Evolutionary conservation across 176 grass and related monocot species (phyloP), one percentile per base, ranked within the genome.

Genomic region (Secale cereale): DNA sequence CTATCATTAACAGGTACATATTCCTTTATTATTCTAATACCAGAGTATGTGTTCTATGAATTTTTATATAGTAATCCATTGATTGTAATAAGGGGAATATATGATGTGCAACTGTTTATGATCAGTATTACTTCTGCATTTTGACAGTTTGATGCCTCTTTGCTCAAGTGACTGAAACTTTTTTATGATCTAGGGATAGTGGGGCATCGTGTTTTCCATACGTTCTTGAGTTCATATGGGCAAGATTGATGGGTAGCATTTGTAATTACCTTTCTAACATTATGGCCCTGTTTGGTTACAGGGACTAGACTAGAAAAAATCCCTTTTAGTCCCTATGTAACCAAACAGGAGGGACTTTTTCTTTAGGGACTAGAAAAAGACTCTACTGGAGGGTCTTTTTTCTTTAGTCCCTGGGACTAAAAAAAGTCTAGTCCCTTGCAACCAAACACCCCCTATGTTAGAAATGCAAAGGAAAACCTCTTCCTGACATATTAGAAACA

Each of bases 1-100:
- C 78, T 92, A 81, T 87, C 63, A 74, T 61, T 96, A 83, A 94
- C 93, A 84, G 97, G 97, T 99, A 80, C 48, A 74, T 88, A 33
- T 37, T 35, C 25, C 63, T 74, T 74, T 43, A 81, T 76, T 32
- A 8, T 74, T 82, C 62, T 84, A 83, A 45, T 76, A 54, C 12
- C 16, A 80, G 22, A 81, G 28, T 87, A 59, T 43, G 50, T 81
- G 23, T 54, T 54, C 6, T 8, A 20, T 13, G 8, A 78, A 72
- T 5, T 3, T 86, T 32, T 65, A 7, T 54, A 3, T 57, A 59
- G 59, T 36, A 75, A 74, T 36, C 2, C 82, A 29, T 60, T 43
- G n/a, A 46, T 50, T 74, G 14, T 16, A 74, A 5, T 74, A 5
- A 50, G 41, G 25, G 14, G 17, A 74, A 48, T 59, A 28, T 37